Conservation (phyloP, 2,329 filamentous ascomycete genomes). For the Colletotrichum spinosum region DNA sequence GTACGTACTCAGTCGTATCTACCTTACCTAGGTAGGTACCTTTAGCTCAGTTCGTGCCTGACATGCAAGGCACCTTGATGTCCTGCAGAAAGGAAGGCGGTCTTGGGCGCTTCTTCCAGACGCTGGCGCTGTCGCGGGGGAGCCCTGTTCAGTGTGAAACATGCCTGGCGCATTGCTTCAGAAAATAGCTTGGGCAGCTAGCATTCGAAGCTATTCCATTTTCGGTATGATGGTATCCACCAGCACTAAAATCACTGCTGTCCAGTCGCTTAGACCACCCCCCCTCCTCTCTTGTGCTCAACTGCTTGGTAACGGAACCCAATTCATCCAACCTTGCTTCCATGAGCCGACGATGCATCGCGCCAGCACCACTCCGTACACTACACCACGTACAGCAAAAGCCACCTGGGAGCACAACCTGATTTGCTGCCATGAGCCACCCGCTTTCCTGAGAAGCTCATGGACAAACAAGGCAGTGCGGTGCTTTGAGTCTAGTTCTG, state of each 20-base stretch:
- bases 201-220: constrained; percentile 47
- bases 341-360: constrained; percentile 15
- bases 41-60: neutral
- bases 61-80: constrained; percentile 1
- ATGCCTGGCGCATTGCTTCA: constrained; percentile 62
- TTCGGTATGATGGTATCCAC: constrained; percentile 28
- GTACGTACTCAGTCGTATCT: no score
- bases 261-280: constrained; percentile 39
- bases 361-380: neutral
- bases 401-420: constrained; percentile 1
- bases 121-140: constrained; percentile 34
- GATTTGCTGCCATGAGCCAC: constrained; percentile 27
- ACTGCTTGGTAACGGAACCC: no score
- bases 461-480: constrained; percentile 17
- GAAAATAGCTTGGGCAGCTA: constrained; percentile 52
- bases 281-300: constrained; percentile 39
- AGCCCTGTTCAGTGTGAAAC: constrained; percentile 59
- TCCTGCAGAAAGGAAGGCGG: neutral
- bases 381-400: constrained; percentile 4
- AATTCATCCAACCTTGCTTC: constrained; percentile 13
- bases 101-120: neutral
- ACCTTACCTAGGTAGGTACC: no score
- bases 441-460: constrained; percentile 17
- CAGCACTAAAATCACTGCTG: constrained; percentile 39
- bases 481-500: neutral